A percentile compares a stretch with the other conserved stretches of the same genome.
These are phyloP conservation scores for Cercospora sp. DNA, from an alignment of 2,329 filamentous ascomycete species.

Conservation along the genomic window DNA sequence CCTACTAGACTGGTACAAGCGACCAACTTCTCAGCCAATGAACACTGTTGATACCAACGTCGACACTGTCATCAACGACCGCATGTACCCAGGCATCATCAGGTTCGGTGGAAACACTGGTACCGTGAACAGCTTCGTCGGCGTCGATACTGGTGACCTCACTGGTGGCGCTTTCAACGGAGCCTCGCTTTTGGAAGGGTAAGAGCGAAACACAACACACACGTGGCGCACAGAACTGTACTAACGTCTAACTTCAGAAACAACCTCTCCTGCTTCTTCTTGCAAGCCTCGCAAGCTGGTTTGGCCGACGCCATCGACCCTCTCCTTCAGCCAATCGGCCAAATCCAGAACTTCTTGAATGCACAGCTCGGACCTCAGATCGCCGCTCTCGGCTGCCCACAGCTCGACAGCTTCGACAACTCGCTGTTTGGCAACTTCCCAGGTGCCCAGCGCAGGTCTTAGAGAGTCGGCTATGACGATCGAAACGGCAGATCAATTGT, in stretches of 20 bases:
- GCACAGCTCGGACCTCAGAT: conserved; percentile 22
- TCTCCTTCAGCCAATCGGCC: conserved; percentile 10
- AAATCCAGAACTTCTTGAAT: conserved; percentile 15
- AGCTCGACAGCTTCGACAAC: conserved; percentile 22
- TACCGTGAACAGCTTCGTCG: conserved; percentile 37
- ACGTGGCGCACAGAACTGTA: not conserved
- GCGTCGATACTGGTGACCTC: conserved; percentile 39
- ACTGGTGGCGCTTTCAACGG: conserved; percentile 37
- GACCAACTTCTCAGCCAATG: conserved; percentile 33
- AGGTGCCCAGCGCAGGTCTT: conserved; percentile 4
- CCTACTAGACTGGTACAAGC: conserved; percentile 38
- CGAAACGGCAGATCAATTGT: not conserved
- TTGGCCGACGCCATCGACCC: conserved; percentile 31
- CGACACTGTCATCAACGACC: conserved; percentile 20
- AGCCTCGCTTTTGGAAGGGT: conserved; percentile 25
- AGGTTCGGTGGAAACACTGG: conserved; percentile 41
- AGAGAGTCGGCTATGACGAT: not conserved
- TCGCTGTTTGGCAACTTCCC: conserved; percentile 21
- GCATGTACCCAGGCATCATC: conserved; percentile 33
- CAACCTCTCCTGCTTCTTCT: conserved; percentile 41
- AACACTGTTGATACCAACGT: conserved; percentile 19
- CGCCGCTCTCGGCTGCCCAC: conserved; percentile 17
- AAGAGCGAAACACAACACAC: not conserved
- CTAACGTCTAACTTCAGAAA: conserved; percentile 24
- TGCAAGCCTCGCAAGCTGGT: conserved; percentile 31